Evolutionary conservation across 2,329 filamentous ascomycete genomes (phyloP).

Genomic region (Lecanicillium sp.): DNA sequence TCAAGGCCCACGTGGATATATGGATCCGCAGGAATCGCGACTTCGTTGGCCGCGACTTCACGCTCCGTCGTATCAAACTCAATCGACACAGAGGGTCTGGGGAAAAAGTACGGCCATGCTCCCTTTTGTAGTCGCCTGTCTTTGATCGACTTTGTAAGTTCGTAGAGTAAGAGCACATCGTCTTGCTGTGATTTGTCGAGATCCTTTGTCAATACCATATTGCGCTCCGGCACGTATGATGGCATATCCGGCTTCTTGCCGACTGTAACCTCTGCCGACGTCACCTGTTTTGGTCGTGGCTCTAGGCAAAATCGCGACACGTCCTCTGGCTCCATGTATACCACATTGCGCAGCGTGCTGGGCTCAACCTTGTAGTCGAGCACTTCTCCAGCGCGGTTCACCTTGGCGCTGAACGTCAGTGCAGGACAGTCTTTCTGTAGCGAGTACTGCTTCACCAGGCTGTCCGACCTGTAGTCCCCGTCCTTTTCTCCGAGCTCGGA

Average conservation of each 20-base stretch:
- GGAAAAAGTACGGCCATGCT: conserved; percentile 43
- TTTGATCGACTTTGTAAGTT: conserved; percentile 42
- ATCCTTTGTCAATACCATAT: conserved; percentile 37
- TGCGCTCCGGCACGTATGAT: conserved; percentile 27
- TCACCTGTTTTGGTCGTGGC: conserved; percentile 17
- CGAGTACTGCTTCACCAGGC: conserved; percentile 47
- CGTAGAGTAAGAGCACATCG: conserved; percentile 42
- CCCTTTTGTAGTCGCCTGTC: conserved; percentile 38
- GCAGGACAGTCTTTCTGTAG: conserved; percentile 45
- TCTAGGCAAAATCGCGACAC: conserved; percentile 40
- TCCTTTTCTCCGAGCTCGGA: conserved; percentile 24
- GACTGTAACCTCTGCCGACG: conserved; percentile 24
- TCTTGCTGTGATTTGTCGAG: conserved; percentile 37
- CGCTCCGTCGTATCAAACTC: conserved; percentile 29
- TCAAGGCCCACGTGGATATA: conserved; percentile 37
- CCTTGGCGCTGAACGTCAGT: conserved; percentile 56
- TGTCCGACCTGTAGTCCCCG: conserved; percentile 28
- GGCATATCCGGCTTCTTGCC: conserved; percentile 20
- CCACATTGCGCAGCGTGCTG: conserved; percentile 47
- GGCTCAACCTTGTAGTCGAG: conserved; percentile 50
- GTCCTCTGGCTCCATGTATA: conserved; percentile 49
- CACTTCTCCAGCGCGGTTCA: conserved; percentile 47
- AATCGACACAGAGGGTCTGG: conserved; percentile 38
- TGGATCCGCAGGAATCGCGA: conserved; percentile 40
- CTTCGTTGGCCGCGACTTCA: conserved; percentile 7